phyloP scores from a whole-genome alignment of 2,329 filamentous ascomycete species.

The Sarocladium oryzae region DNA sequence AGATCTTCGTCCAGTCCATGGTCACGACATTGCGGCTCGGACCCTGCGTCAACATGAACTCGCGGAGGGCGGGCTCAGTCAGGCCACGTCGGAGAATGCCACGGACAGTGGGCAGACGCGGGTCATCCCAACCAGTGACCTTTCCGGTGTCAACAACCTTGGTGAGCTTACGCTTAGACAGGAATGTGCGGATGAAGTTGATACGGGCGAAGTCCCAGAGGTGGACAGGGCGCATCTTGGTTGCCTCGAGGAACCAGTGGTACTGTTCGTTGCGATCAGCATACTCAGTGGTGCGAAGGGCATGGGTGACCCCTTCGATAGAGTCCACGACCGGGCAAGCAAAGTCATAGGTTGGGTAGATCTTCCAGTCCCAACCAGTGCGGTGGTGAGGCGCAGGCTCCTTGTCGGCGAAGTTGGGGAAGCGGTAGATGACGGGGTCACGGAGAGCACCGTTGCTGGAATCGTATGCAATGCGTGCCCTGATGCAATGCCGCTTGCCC shows the following conservation, averaged over 20 bases:
- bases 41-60: slow-evolving; percentile 80
- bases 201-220: slow-evolving; percentile 83
- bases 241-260: slow-evolving; percentile 73
- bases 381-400: too few relatives aligned
- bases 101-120: slow-evolving; percentile 77
- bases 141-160: slow-evolving; percentile 71
- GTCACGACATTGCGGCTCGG: slow-evolving; percentile 77
- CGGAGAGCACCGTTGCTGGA: slow-evolving; percentile 93
- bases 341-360: slow-evolving; percentile 91
- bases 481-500: slow-evolving; percentile 81
- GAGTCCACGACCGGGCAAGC: slow-evolving; percentile 77
- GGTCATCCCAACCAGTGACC: slow-evolving; percentile 82
- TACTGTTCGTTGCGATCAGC: slow-evolving; percentile 82
- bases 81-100: slow-evolving; percentile 73
- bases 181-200: slow-evolving; percentile 76
- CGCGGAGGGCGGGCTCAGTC: slow-evolving; percentile 70
- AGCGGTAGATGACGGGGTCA: slow-evolving; percentile 91
- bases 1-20: slow-evolving; percentile 75
- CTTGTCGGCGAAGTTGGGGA: slow-evolving; percentile 60
- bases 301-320: slow-evolving; percentile 76
- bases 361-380: slow-evolving; percentile 78
- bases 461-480: slow-evolving; percentile 87
- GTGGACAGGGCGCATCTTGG: slow-evolving; percentile 68
- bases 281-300: slow-evolving; percentile 78
- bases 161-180: slow-evolving; percentile 81